These are phyloP conservation scores for Astrephomene gubernaculifera DNA, from an alignment of 139 green algal species.

Conservation along the genomic window DNA sequence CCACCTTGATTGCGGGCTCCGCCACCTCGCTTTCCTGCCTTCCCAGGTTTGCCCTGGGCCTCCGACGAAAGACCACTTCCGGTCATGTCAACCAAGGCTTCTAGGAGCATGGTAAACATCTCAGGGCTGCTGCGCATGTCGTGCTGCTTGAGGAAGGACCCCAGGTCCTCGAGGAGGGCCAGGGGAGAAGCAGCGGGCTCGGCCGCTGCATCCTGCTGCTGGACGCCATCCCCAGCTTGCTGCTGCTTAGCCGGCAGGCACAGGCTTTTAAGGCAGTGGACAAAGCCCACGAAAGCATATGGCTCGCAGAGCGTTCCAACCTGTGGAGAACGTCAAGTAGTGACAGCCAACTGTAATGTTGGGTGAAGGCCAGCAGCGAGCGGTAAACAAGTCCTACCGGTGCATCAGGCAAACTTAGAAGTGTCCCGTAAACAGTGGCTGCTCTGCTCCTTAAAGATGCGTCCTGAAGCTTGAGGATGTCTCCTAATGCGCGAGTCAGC, in stretches of 20 bases:
- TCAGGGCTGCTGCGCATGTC: conserved; percentile 5
- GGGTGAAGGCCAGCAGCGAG: not conserved
- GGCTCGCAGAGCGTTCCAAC: conserved; percentile 46
- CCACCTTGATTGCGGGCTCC: not conserved
- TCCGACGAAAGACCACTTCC: not conserved
- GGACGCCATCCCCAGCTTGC: not conserved
- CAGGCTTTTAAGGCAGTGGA: conserved; percentile 35
- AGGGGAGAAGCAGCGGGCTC: not conserved
- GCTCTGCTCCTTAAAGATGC: not conserved
- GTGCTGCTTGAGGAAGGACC: conserved; percentile 5
- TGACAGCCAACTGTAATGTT: not conserved
- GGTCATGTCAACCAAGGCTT: conserved; percentile 2
- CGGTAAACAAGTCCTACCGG: conserved; percentile 9
- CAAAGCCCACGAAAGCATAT: conserved; percentile 38
- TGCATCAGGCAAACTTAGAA: conserved; percentile 28
- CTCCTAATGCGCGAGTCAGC: conserved; percentile 29
- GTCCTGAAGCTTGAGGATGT: conserved; percentile 22
- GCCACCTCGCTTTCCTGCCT: not conserved
- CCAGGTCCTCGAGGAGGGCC: conserved; percentile 4
- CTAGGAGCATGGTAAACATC: conserved; percentile 32
- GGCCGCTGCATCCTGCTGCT: not conserved
- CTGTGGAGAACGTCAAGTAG: conserved; percentile 9
- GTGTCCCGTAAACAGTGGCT: conserved; percentile 1
- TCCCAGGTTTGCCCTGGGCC: not conserved
- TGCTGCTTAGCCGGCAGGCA: conserved; percentile 21